phyloP scores from a whole-genome alignment of 2,329 filamentous ascomycete genomes.

The Ambrosiella beaveri region DNA sequence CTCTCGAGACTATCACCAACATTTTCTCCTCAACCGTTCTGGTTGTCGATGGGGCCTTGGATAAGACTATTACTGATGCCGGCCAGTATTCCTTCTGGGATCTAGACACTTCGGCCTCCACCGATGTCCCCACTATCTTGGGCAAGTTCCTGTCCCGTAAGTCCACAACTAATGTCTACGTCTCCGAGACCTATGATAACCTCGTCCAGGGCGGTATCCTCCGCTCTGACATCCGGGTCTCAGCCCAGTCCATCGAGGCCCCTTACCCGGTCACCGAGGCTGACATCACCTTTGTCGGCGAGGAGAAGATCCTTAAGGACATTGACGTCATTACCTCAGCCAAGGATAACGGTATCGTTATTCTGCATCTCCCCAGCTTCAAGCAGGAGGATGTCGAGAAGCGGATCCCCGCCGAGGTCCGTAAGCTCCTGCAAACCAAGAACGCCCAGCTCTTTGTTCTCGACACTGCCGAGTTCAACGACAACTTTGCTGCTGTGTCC shows the following conservation, averaged over 20 bases:
- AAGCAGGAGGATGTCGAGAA: conserved; percentile 87
- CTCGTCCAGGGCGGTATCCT: conserved; percentile 59
- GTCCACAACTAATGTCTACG: conserved; percentile 43
- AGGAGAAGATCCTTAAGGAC: conserved; percentile 62
- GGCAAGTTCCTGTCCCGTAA: conserved; percentile 51
- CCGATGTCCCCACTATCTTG: conserved; percentile 44
- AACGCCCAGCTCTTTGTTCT: conserved; percentile 56
- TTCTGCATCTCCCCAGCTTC: conserved; percentile 59
- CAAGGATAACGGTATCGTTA: conserved; percentile 52
- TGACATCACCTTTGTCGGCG: conserved; percentile 61
- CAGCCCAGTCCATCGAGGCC: conserved; percentile 66
- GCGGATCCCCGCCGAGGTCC: conserved; percentile 53
- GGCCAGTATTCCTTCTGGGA: conserved; percentile 88
- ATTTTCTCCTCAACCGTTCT: conserved; percentile 32
- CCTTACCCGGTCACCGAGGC: conserved; percentile 67
- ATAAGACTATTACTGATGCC: conserved; percentile 24
- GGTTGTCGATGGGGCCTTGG: conserved; percentile 33
- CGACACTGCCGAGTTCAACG: conserved; percentile 50
- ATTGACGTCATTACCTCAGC: conserved; percentile 56
- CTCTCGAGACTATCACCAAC: conserved; percentile 35
- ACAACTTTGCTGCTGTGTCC: conserved; percentile 42
- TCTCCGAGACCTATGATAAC: conserved; percentile 48
- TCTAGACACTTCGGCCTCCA: conserved; percentile 53
- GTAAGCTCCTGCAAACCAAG: conserved; percentile 54
- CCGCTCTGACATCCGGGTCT: conserved; percentile 71